These are phyloP conservation scores for Sporothrix sp. DNA, from an alignment of 2,329 filamentous ascomycete genomes.

Conservation along the genomic window DNA sequence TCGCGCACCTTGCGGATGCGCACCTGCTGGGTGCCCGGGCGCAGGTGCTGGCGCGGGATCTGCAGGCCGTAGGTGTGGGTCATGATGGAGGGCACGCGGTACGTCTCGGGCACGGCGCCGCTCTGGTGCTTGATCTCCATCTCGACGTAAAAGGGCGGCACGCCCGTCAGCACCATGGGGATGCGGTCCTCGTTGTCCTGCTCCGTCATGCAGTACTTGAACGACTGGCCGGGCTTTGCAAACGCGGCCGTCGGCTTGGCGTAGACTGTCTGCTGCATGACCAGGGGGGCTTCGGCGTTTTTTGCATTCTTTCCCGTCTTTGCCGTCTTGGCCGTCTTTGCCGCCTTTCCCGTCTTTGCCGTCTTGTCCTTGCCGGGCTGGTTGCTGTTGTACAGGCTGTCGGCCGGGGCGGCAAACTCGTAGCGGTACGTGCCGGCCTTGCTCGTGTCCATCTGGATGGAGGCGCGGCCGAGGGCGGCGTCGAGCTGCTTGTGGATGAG, in stretches of 20 bases:
- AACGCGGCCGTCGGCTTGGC: slow-evolving; percentile 75
- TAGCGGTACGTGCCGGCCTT: slow-evolving; percentile 80
- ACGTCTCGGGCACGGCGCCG: slow-evolving; percentile 66
- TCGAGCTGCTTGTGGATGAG: slow-evolving; percentile 63
- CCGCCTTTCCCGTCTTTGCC: no score
- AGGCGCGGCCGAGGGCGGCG: slow-evolving; percentile 63
- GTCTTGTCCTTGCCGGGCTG: slow-evolving; percentile 22
- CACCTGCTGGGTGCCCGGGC: slow-evolving; percentile 80
- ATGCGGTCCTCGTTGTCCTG: slow-evolving; percentile 75
- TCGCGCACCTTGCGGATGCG: slow-evolving; percentile 86
- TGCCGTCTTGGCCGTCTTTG: no score
- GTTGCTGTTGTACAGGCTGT: slow-evolving; percentile 75
- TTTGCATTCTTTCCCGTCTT: no score
- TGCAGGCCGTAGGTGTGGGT: slow-evolving; percentile 66
- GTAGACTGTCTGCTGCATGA: slow-evolving; percentile 74
- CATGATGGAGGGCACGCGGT: slow-evolving; percentile 71
- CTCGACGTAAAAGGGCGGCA: slow-evolving; percentile 81
- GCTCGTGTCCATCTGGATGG: slow-evolving; percentile 75
- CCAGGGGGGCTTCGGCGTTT: slow-evolving; percentile 30
- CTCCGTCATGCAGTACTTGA: slow-evolving; percentile 89
- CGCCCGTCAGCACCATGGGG: slow-evolving; percentile 72
- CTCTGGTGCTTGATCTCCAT: slow-evolving; percentile 89
- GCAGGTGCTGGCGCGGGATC: slow-evolving; percentile 75
- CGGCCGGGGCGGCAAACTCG: slow-evolving; percentile 70
- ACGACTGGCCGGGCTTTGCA: slow-evolving; percentile 76